These are phyloP conservation scores for Fomitopsis pinicola DNA, from an alignment of 1,284 basidiomycete genomes.

Conservation along the genomic window DNA sequence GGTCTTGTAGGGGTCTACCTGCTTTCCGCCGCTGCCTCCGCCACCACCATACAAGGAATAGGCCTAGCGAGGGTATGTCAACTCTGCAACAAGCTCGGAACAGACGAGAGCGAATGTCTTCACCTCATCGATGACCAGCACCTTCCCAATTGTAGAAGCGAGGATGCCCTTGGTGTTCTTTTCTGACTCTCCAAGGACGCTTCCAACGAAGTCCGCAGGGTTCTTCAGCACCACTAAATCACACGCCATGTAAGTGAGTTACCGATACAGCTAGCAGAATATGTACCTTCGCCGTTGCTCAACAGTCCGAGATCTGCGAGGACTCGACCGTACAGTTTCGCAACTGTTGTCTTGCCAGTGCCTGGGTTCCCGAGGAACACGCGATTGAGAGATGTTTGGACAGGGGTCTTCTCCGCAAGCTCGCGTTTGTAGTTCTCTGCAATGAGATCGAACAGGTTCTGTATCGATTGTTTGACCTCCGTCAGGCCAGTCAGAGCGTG, in stretches of 20 bases:
- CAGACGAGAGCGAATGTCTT: slow-evolving; percentile 9
- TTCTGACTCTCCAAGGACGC: slow-evolving; percentile 52
- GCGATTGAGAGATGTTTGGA: slow-evolving; percentile 53
- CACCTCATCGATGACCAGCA: slow-evolving; percentile 66
- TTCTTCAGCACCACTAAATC: slow-evolving; percentile 61
- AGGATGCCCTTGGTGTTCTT: slow-evolving; percentile 60
- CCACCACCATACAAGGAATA: slow-evolving; percentile 58
- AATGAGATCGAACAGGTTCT: slow-evolving; percentile 42
- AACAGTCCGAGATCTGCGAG: slow-evolving; percentile 54
- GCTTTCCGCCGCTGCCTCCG: slow-evolving; percentile 26
- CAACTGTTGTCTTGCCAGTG: slow-evolving; percentile 67
- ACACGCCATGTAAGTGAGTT: background rate
- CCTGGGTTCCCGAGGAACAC: slow-evolving; percentile 63
- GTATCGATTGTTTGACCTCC: slow-evolving; percentile 52
- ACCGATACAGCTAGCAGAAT: background rate
- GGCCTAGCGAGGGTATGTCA: slow-evolving; percentile 38
- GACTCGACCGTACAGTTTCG: slow-evolving; percentile 58
- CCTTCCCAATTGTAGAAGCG: slow-evolving; percentile 52
- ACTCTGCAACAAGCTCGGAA: background rate
- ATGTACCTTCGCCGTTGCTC: slow-evolving; percentile 62
- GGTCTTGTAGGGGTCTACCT: slow-evolving; percentile 50
- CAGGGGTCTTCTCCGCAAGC: slow-evolving; percentile 46
- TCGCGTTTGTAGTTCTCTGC: slow-evolving; percentile 56
- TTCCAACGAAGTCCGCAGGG: slow-evolving; percentile 59
- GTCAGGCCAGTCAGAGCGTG: slow-evolving; percentile 50